These are phyloP conservation scores for Chrysanthemum makinoi DNA, from an alignment of 129 eudicot genomes.

Conservation along the genomic window DNA sequence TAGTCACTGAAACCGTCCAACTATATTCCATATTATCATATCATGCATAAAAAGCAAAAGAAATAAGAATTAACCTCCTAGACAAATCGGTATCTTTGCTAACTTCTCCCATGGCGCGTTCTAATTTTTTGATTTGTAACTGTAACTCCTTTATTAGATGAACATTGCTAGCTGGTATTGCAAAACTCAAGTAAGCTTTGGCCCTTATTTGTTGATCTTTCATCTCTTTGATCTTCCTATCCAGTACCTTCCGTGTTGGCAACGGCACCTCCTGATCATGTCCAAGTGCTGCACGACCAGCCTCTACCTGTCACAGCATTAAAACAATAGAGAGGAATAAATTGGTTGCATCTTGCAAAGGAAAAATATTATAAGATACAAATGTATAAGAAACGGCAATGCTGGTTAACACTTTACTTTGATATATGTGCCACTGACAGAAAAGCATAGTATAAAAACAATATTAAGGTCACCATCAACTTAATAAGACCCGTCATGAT, in stretches of 20 bases:
- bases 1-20: conserved; percentile 40
- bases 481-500: background rate
- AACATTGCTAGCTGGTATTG: conserved; percentile 54
- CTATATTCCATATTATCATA: background rate
- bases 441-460: conserved; percentile 5
- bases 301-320: conserved; percentile 42
- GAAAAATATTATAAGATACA: conserved; percentile 10
- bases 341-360: background rate
- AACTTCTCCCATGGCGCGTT: conserved; percentile 63
- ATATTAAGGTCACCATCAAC: background rate
- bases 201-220: conserved; percentile 92
- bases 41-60: background rate
- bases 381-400: background rate
- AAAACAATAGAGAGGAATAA: conserved; percentile 16
- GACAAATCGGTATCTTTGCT: conserved; percentile 66
- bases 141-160: conserved; percentile 84
- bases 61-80: conserved; percentile 48
- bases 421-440: background rate
- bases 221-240: conserved; percentile 78
- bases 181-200: conserved; percentile 74
- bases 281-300: conserved; percentile 30
- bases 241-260: conserved; percentile 33
- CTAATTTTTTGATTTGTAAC: conserved; percentile 66
- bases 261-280: conserved; percentile 29
- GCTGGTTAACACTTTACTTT: conserved; percentile 4